Evolutionary conservation across 345 rosid species (phyloP), one percentile per base, ranked within the genome.

Genomic region (Populus alba): DNA sequence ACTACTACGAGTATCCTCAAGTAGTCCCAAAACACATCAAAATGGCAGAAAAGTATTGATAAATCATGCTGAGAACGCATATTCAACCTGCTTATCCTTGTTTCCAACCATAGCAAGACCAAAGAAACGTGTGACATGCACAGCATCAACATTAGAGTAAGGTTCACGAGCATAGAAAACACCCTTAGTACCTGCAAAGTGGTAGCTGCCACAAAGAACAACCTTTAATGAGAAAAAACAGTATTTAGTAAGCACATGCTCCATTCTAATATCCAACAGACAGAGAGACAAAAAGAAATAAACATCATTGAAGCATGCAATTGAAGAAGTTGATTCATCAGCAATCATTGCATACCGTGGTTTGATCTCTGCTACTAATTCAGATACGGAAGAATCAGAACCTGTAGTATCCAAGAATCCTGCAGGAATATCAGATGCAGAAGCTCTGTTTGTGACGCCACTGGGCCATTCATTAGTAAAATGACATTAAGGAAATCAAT

Each of bases 61-160:
- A 43, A 76, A 62, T 8, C 37, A 18, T n/a, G 70, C 74, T 31
- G 29, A 70, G 25, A 69, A 70, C 16, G 67, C 49, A 63, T 65
- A 78, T 43, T 73, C 57, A 5, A 95, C 99, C 93, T 93, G 98
- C 81, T 95, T 95, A 70, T 87, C 93, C 82, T 90, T 92, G 75
- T 95, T 95, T 76, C 98, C 99, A 86, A 93, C 94, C 29, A 89
- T 77, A 70, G 97, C 98, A 87, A 93, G 98, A 82, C 98, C 97
- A 77, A 95, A 78, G 84, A 95, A 95, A 57, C 99, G 97, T 73
- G 97, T 95, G 66, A 89, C 92, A 76, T 91, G 99, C 53, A 80
- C 79, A 66, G 94, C 90, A 76, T 89, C 96, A 73, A 74, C 43
- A 66, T 93, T 95, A 76, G 83, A 81, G 85, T 93, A 93, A 72